These are phyloP conservation scores for Magnolia kwangsiensis DNA, from an alignment of 164 flowering plant species.

Conservation along the genomic window DNA sequence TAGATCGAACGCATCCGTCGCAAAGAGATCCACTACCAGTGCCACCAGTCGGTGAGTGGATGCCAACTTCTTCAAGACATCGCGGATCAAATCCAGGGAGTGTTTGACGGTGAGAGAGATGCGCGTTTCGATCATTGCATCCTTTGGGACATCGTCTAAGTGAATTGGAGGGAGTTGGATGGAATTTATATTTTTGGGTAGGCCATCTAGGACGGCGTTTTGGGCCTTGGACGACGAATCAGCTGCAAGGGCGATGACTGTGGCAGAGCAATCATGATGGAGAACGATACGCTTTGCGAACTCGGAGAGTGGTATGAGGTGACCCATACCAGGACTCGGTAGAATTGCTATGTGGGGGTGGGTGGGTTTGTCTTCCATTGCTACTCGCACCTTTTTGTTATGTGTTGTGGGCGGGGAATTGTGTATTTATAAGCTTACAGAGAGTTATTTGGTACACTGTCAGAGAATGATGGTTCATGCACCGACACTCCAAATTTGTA, in stretches of 20 bases:
- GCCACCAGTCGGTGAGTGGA: conserved; percentile 20
- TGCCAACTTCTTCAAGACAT: conserved; percentile 9
- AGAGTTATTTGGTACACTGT: too few species aligned
- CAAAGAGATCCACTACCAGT: conserved; percentile 39
- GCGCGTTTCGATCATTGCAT: conserved; percentile 1
- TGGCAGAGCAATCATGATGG: conserved; percentile 19
- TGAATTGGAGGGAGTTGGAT: conserved; percentile 26
- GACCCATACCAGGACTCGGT: conserved; percentile 45
- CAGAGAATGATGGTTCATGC: too few species aligned
- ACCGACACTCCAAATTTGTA: too few species aligned
- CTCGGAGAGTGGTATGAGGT: conserved; percentile 40
- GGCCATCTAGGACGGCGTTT: conserved; percentile 16
- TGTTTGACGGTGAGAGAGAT: conserved; percentile 4
- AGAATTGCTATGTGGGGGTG: conserved; percentile 20
- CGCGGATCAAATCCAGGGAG: conserved; percentile 12
- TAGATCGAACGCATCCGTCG: conserved; percentile 29
- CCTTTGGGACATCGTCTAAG: conserved; percentile 20
- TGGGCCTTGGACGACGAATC: conserved; percentile 14
- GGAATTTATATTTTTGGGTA: conserved; percentile 10
- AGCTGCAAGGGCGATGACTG: conserved; percentile 27
- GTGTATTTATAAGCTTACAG: not conserved
- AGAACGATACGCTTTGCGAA: conserved; percentile 31
- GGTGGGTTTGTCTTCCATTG: not conserved
- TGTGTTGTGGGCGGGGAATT: not conserved
- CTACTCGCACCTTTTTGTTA: not conserved